Evolutionary conservation across 2,329 filamentous ascomycete genomes (phyloP).

Genomic region (Botryotinia globosa): DNA sequence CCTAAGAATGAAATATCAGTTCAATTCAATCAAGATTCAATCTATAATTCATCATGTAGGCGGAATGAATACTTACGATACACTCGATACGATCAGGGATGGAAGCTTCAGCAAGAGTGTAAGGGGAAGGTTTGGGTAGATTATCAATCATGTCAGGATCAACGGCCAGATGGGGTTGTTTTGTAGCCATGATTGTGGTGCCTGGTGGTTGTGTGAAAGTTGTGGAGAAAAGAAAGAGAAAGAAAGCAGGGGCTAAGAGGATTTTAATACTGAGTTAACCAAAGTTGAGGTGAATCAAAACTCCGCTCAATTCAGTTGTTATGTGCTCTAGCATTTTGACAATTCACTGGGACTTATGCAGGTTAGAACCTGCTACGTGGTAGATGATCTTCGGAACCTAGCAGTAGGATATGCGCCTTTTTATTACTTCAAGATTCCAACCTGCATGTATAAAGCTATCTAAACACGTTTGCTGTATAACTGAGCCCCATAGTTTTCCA

Average conservation of each 20-base stretch:
- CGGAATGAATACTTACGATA: neutral
- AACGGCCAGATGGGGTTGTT: neutral
- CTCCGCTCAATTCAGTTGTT: neutral
- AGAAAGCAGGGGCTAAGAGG: neutral
- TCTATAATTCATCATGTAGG: neutral
- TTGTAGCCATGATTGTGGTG: neutral
- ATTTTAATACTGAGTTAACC: neutral
- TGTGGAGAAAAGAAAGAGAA: neutral
- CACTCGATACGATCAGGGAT: neutral
- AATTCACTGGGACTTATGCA: neutral
- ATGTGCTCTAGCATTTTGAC: neutral
- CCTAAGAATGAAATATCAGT: neutral
- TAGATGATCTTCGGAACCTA: neutral
- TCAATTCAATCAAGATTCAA: no score
- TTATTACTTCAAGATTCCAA: neutral
- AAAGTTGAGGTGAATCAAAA: neutral
- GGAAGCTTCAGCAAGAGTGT: neutral
- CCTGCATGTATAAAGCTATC: accelerated
- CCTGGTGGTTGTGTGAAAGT: neutral
- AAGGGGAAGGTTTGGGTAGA: neutral
- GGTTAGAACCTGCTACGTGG: neutral
- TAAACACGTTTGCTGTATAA: neutral
- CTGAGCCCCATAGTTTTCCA: neutral
- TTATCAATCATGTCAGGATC: neutral
- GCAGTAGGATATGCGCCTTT: neutral